phyloP scores from a whole-genome alignment of 306 rosid genomes.

The Calophaca sinica region DNA sequence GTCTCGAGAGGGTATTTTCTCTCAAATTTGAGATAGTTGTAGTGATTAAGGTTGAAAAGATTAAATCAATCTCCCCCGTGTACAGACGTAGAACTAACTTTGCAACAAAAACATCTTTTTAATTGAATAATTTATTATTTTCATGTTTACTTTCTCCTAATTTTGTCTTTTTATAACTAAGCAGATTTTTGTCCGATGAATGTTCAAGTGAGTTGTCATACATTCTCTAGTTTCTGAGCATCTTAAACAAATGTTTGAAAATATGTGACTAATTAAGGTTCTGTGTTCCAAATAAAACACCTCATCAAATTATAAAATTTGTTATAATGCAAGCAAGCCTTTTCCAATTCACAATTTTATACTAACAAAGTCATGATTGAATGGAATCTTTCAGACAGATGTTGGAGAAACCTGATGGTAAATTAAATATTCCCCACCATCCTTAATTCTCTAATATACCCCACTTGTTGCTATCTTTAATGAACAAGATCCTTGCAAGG shows the following conservation, averaged over 20 bases:
- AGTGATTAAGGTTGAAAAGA: slow-evolving; percentile 1
- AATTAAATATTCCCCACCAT: slow-evolving; percentile 45
- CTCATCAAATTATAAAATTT: slow-evolving; percentile 32
- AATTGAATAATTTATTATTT: slow-evolving; percentile 29
- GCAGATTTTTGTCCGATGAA: slow-evolving; percentile 55
- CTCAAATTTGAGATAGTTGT: background rate
- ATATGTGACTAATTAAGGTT: slow-evolving; percentile 47
- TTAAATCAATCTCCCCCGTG: background rate
- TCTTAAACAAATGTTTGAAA: slow-evolving; percentile 27
- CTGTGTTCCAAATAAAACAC: slow-evolving; percentile 51
- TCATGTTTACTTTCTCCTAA: slow-evolving; percentile 46
- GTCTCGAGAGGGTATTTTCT: too few relatives aligned
- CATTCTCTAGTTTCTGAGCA: slow-evolving; percentile 38
- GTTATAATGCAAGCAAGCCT: slow-evolving; percentile 39
- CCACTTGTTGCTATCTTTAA: slow-evolving; percentile 48
- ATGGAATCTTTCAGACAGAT: slow-evolving; percentile 54
- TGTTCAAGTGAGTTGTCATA: slow-evolving; percentile 52
- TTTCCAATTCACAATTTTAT: slow-evolving; percentile 37
- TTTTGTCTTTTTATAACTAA: slow-evolving; percentile 56
- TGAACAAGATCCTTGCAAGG: slow-evolving; percentile 44
- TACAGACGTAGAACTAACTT: slow-evolving; percentile 13
- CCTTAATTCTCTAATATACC: slow-evolving; percentile 43
- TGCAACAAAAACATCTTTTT: slow-evolving; percentile 13
- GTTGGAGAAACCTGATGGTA: slow-evolving; percentile 39
- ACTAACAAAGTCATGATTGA: slow-evolving; percentile 51